Evolutionary conservation across 208 protist genomes (phyloP).

Genomic region (Acanthamoeba sp.): DNA sequence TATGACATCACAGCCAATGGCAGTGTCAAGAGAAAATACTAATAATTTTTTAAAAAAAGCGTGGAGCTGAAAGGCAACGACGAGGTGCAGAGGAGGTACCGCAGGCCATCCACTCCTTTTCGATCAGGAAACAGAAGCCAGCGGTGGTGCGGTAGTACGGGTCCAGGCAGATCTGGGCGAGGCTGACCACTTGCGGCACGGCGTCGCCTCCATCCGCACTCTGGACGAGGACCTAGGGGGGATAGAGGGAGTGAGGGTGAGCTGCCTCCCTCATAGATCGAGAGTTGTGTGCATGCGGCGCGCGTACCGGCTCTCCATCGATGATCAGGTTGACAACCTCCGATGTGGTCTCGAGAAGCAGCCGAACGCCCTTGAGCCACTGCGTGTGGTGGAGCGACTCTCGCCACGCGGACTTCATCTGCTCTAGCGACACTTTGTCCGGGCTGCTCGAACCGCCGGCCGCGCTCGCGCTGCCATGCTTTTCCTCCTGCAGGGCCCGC

Average conservation of each 20-base stretch:
- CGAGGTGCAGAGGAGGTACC: constrained; percentile 79
- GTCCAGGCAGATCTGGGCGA: constrained; percentile 86
- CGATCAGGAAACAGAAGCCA: constrained; percentile 93
- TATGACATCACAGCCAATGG: background rate
- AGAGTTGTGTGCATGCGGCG: background rate
- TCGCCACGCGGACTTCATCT: background rate
- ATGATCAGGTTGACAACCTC: background rate
- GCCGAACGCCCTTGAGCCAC: background rate
- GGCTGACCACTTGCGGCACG: background rate
- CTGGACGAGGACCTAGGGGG: background rate
- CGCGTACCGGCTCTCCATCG: background rate
- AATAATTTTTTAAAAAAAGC: too few species aligned
- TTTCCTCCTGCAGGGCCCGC: background rate
- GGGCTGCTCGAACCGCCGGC: background rate
- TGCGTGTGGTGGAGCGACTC: background rate
- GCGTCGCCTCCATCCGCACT: background rate
- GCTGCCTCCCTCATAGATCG: background rate
- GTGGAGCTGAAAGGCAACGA: background rate
- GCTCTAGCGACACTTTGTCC: background rate
- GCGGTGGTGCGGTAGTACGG: constrained; percentile 94
- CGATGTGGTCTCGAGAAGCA: background rate
- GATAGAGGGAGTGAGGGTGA: background rate
- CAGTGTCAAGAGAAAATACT: background rate
- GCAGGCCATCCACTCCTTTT: constrained; percentile 94
- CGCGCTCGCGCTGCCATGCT: background rate